These are phyloP conservation scores for Ramularia endophylla DNA, from an alignment of 2,329 filamentous ascomycete species.

Conservation along the genomic window DNA sequence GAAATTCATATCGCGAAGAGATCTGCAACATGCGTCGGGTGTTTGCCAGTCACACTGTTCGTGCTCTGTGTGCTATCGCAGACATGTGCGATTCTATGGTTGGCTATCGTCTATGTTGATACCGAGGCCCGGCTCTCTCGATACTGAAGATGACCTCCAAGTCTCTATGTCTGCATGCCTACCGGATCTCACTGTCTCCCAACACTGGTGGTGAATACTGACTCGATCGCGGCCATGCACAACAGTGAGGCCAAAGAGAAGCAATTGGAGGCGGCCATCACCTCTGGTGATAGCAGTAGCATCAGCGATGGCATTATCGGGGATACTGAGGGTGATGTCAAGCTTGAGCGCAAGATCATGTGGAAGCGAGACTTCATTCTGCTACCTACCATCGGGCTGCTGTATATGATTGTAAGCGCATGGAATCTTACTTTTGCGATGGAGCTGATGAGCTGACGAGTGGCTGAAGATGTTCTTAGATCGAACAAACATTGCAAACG, in stretches of 20 bases:
- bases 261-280: not conserved
- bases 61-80: too few species aligned
- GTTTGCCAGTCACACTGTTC: too few species aligned
- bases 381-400: conserved; percentile 5
- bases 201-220: too few species aligned
- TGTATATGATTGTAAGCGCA: conserved; percentile 11
- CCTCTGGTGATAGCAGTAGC: conserved; percentile 4
- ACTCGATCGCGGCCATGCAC: not conserved
- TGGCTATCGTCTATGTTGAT: too few species aligned
- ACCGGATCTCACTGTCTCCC: too few species aligned
- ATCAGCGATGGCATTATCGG: conserved; percentile 1
- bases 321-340: not conserved
- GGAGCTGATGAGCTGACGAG: not conserved
- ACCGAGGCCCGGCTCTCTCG: too few species aligned
- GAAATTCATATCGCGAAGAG: not conserved
- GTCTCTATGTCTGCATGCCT: too few species aligned
- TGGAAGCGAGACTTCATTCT: conserved; percentile 7
- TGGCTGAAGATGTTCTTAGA: conserved; percentile 9
- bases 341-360: conserved; percentile 3
- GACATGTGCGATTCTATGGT: too few species aligned
- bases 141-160: too few species aligned
- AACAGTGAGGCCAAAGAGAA: not conserved
- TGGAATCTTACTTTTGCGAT: not conserved
- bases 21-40: too few species aligned
- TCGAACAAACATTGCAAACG: conserved; percentile 9